phyloP scores from a whole-genome alignment of 352 stramenopile species.

The Phytophthora brassicae region DNA sequence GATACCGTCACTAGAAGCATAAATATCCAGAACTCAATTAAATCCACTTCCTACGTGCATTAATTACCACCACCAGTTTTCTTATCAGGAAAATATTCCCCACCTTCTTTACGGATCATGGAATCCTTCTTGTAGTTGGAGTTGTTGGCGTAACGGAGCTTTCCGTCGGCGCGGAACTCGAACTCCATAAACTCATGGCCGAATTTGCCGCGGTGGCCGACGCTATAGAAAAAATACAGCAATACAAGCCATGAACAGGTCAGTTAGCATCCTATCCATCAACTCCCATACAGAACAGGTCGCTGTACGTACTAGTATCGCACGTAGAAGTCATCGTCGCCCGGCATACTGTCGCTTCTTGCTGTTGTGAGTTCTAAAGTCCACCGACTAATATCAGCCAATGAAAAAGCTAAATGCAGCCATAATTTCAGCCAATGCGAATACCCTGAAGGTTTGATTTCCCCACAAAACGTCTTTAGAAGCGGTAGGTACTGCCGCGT shows the following conservation, averaged over 20 bases:
- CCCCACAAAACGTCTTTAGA: conserved; percentile 8
- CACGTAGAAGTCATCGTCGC: conserved; percentile 84
- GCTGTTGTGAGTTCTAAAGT: background rate
- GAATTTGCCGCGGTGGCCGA: conserved; percentile 96
- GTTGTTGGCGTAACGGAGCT: conserved; percentile 97
- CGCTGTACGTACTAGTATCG: conserved; percentile 79
- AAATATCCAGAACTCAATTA: background rate
- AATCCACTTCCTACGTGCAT: background rate
- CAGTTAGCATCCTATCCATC: background rate
- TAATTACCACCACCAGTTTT: background rate
- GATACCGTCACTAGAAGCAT: conserved; percentile 80
- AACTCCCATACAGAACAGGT: background rate
- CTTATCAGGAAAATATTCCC: background rate
- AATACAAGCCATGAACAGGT: background rate
- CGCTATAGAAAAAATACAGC: conserved; percentile 42
- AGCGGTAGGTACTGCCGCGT: conserved; percentile 1
- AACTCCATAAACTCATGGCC: conserved; percentile 98
- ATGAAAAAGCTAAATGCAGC: background rate
- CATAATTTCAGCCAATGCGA: conserved; percentile 28
- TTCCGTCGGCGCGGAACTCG: conserved; percentile 91
- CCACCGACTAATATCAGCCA: conserved; percentile 30
- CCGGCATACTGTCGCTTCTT: conserved; percentile 47
- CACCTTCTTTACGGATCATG: conserved; percentile 97
- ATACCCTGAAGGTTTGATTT: background rate
- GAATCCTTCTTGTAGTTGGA: conserved; percentile 98